These are phyloP conservation scores for Nemania sp. DNA, from an alignment of 2,329 filamentous ascomycete genomes.

Conservation along the genomic window DNA sequence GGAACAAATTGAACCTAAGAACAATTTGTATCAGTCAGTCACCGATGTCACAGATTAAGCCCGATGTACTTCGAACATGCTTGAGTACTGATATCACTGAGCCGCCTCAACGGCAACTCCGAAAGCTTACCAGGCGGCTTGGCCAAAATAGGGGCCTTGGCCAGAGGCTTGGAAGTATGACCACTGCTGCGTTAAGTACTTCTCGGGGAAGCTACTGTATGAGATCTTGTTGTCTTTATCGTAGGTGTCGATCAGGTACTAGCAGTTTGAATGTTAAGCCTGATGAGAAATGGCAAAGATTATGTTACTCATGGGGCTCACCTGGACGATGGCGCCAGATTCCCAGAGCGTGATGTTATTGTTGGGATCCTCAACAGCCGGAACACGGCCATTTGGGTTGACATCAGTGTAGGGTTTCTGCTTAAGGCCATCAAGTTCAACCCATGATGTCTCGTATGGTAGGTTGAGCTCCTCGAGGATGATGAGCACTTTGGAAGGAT, in stretches of 20 bases:
- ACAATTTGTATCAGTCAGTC: background rate
- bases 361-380: constrained; percentile 5
- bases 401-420: constrained; percentile 5
- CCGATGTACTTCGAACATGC: background rate
- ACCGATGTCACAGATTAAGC: background rate
- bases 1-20: constrained; percentile 3
- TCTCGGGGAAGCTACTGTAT: background rate
- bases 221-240: constrained; percentile 8
- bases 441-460: constrained; percentile 6
- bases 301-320: background rate
- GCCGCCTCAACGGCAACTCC: background rate
- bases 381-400: constrained; percentile 4
- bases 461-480: constrained; percentile 7
- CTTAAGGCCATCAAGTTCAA: constrained; percentile 1
- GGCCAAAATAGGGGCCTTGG: constrained; percentile 2
- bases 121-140: constrained; percentile 9
- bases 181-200: constrained; percentile 8
- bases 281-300: background rate
- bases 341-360: constrained; percentile 2
- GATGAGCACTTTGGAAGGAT: constrained; percentile 3
- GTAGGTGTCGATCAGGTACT: constrained; percentile 9
- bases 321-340: background rate
- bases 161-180: background rate
- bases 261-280: background rate
- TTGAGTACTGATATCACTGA: background rate